A percentile compares a stretch with the other conserved stretches of the same genome.
Evolutionary conservation across 2,329 filamentous ascomycete species (phyloP).

Genomic region (Volutella citrinella): DNA sequence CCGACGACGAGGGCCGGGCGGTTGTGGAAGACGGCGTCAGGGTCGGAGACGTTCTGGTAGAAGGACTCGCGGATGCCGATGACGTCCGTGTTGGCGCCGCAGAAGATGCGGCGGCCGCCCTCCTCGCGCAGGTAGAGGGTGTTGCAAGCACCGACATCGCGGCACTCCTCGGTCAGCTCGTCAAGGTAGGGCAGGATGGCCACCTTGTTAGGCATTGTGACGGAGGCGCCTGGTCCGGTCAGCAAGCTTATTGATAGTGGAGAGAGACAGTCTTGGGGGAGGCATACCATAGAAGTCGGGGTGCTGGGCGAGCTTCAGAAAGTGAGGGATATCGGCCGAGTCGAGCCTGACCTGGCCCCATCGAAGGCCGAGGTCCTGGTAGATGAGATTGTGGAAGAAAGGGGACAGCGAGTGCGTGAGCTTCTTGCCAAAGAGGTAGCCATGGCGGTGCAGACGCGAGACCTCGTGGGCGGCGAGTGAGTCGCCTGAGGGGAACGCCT

Average conservation of each 20-base stretch:
- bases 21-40: conserved; percentile 48
- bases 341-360: conserved; percentile 54
- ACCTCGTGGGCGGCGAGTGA: conserved; percentile 19
- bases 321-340: conserved; percentile 46
- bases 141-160: conserved; percentile 74
- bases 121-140: conserved; percentile 65
- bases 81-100: conserved; percentile 80
- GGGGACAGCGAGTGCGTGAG: conserved; percentile 55
- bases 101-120: conserved; percentile 49
- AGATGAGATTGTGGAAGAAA: conserved; percentile 52
- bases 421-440: conserved; percentile 57
- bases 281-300: conserved; percentile 59
- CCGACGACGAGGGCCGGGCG: conserved; percentile 71
- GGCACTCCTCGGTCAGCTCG: conserved; percentile 68
- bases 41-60: conserved; percentile 48
- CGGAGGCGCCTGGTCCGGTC: conserved; percentile 63
- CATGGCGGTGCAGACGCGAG: conserved; percentile 39
- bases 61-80: conserved; percentile 75
- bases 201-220: conserved; percentile 85
- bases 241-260: not conserved
- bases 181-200: conserved; percentile 72
- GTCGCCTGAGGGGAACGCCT: conserved; percentile 19
- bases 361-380: conserved; percentile 45
- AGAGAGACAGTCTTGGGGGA: not conserved
- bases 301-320: conserved; percentile 50